A percentile compares a stretch with the other conserved stretches of the same genome.
phyloP scores from a whole-genome alignment of 1,284 basidiomycete species.

The Singerocomus inundabilis region DNA sequence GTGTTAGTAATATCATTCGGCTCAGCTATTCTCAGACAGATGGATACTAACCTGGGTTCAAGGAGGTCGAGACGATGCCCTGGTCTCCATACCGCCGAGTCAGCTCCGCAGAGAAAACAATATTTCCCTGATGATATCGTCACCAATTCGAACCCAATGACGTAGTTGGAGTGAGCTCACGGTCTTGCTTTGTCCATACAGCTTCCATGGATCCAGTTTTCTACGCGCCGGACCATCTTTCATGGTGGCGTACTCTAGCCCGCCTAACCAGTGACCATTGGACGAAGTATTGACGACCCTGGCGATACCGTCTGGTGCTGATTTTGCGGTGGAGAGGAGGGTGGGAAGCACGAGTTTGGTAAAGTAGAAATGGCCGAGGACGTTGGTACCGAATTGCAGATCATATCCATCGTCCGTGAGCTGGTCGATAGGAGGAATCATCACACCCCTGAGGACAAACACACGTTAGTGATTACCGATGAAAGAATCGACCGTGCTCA shows the following conservation, averaged over 20 bases:
- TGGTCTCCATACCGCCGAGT: constrained; percentile 35
- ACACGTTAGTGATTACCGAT: neutral
- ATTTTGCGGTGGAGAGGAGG: constrained; percentile 35
- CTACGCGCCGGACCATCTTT: constrained; percentile 32
- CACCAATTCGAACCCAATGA: neutral
- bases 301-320: constrained; percentile 32
- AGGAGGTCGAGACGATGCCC: constrained; percentile 36
- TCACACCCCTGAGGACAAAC: constrained; percentile 42
- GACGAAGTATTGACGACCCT: constrained; percentile 48
- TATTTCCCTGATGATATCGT: constrained; percentile 27
- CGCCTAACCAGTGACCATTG: constrained; percentile 19
- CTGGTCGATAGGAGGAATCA: constrained; percentile 42
- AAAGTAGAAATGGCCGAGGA: constrained; percentile 45
- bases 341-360: constrained; percentile 44
- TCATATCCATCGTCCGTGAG: constrained; percentile 56
- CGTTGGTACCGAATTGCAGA: constrained; percentile 53
- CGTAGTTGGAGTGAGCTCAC: constrained; percentile 12
- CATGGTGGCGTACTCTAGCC: constrained; percentile 26
- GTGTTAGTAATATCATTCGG: neutral
- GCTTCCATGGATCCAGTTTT: constrained; percentile 17
- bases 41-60: constrained; percentile 32
- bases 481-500: constrained; percentile 21
- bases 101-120: constrained; percentile 36
- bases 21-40: too few species aligned
- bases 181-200: constrained; percentile 47